Evolutionary conservation across 257 asterid species (phyloP).

Genomic region (Linaria vulgaris): DNA sequence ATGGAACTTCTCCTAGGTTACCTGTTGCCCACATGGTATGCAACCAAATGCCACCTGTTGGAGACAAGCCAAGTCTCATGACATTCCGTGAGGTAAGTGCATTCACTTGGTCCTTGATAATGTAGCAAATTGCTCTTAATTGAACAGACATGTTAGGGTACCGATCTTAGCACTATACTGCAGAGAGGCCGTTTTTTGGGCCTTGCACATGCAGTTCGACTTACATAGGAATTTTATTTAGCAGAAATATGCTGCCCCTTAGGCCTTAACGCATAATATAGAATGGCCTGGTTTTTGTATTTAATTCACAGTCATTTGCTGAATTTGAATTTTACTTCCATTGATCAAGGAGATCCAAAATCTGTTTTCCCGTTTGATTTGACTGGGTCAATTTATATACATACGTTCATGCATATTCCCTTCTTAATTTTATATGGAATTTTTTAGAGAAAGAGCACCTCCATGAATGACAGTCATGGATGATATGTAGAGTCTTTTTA

Average conservation of each 20-base stretch:
- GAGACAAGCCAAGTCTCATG: slow-evolving; percentile 98
- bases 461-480: too few species aligned
- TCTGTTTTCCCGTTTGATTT: neutral
- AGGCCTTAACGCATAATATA: neutral
- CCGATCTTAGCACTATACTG: too few species aligned
- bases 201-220: neutral
- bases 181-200: neutral
- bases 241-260: neutral
- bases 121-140: slow-evolving; percentile 17
- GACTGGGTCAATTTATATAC: too few species aligned
- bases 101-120: slow-evolving; percentile 17
- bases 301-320: slow-evolving; percentile 4
- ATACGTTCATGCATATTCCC: too few species aligned
- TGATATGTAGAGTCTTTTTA: too few species aligned
- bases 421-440: too few species aligned
- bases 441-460: too few species aligned
- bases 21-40: slow-evolving; percentile 99
- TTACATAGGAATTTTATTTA: neutral
- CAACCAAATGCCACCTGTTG: slow-evolving; percentile 99
- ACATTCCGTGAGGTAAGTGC: slow-evolving; percentile 86
- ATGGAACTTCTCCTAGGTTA: slow-evolving; percentile 77
- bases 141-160: slow-evolving; percentile 11
- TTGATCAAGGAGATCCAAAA: too few species aligned
- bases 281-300: neutral
- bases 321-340: slow-evolving; percentile 1